phyloP scores from a whole-genome alignment of 306 rosid species.

The Cucumis melo region DNA sequence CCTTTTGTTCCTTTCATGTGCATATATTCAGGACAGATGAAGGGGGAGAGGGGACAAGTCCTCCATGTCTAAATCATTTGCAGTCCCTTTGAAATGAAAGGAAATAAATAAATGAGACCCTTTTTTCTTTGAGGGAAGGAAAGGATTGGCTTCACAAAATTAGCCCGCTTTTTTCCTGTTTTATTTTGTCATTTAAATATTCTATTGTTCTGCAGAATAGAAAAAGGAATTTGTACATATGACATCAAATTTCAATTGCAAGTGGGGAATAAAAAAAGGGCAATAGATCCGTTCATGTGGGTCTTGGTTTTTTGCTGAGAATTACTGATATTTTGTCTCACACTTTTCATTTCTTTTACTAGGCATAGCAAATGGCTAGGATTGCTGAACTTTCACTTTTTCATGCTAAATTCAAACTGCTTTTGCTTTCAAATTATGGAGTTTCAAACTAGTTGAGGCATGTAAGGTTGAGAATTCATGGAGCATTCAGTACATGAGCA shows the following conservation, averaged over 20 bases:
- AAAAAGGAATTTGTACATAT: background rate
- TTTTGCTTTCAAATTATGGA: background rate
- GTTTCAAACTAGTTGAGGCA: background rate
- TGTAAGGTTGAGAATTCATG: background rate
- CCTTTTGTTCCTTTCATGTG: constrained; percentile 14
- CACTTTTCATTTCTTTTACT: background rate
- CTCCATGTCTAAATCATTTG: constrained; percentile 9
- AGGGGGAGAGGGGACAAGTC: constrained; percentile 5
- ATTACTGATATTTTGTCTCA: background rate
- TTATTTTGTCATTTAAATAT: background rate
- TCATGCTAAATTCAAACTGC: background rate
- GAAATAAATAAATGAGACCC: constrained; percentile 8
- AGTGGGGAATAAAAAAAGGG: background rate
- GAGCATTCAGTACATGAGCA: background rate
- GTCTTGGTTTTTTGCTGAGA: background rate
- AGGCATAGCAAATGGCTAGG: background rate
- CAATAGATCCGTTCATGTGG: background rate
- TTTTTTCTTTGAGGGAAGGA: background rate
- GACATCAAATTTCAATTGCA: background rate
- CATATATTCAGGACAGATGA: constrained; percentile 1
- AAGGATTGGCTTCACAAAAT: background rate
- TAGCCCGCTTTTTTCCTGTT: background rate
- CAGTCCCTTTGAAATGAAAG: constrained; percentile 8
- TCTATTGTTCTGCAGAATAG: background rate
- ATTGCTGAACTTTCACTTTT: background rate